Evolutionary conservation across 257 asterid genomes (phyloP), one percentile per base, ranked within the genome.

Genomic region (Parsonsia alboflavescens): DNA sequence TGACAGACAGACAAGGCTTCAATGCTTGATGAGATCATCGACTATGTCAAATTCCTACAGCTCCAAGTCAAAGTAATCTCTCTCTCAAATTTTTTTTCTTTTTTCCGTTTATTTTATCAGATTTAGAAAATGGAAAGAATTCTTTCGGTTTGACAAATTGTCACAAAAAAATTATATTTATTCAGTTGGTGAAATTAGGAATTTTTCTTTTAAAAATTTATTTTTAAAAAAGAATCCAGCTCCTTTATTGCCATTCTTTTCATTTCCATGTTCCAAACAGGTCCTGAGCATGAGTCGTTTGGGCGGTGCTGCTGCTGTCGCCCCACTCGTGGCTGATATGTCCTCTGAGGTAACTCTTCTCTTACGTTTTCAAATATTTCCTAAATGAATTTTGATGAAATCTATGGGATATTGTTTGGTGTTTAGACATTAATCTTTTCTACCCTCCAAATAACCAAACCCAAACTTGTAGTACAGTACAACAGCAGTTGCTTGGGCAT

Each of bases 1-100:
- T 89, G 91, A 87, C 96, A 91, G 97, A 90, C 97, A 52, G 97
- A 93, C 89, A 93, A 93, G 78, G 98, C 96, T 68, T 89, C 98
- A 70, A 93, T 90, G 98, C 90, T 93, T 72, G 98, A 93, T 85
- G 98, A 93, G 88, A 93, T 93, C 85, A 89, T 93, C 82, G 97
- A 90, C 89, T 93, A 93, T 86, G 97, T 93, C 81, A 93, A 93
- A 88, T 93, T 93, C 88, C 89, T 90, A 79, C 96, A 91, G 90
- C 95, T 93, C 86, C 98, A 93, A 88, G 98, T 93, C 97, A 93
- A 93, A 82, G 98, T 93, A 91, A 79, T 73, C 81, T 53, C 77
- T 57, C 76, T 63, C n/a, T 52, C 54, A 12, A 5, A 1, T 49
- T 70, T 21, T 68, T 19, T 72, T 22, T 69, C 57, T 67, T 28